These are phyloP conservation scores for Starmerella cellae DNA, from an alignment of 805 yeast species.

Conservation along the genomic window DNA sequence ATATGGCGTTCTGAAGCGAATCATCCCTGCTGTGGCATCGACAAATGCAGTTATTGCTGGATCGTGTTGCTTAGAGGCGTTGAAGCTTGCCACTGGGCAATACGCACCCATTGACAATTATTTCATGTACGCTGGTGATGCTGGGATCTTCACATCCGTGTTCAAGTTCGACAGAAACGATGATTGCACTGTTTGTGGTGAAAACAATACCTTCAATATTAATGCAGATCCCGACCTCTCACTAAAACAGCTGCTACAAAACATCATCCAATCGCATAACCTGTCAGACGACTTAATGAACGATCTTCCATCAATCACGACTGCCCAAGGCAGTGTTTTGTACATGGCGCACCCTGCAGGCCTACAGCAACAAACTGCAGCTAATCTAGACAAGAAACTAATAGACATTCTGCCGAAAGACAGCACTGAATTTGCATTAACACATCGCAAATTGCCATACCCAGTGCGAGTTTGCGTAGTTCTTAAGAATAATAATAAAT, in stretches of 20 bases:
- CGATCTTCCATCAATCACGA: background rate
- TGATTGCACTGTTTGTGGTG: slow-evolving; percentile 77
- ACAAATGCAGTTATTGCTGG: slow-evolving; percentile 90
- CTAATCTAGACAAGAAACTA: background rate
- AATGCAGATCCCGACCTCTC: no score
- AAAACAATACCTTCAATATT: no score
- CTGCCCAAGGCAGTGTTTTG: background rate
- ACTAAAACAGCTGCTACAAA: background rate
- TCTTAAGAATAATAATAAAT: no score
- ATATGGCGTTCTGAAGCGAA: slow-evolving; percentile 78
- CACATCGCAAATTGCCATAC: slow-evolving; percentile 1
- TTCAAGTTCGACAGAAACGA: slow-evolving; percentile 48
- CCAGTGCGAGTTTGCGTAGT: slow-evolving; percentile 4
- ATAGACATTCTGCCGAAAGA: background rate
- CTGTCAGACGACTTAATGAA: no score
- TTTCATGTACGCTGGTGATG: slow-evolving; percentile 78
- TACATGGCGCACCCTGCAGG: background rate
- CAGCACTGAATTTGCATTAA: slow-evolving; percentile 1
- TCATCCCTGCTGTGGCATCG: slow-evolving; percentile 87
- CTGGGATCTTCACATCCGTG: slow-evolving; percentile 61
- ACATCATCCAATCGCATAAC: background rate
- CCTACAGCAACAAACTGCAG: background rate
- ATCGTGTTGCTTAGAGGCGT: slow-evolving; percentile 71
- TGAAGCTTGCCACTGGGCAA: slow-evolving; percentile 60
- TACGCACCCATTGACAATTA: slow-evolving; percentile 59